Evolutionary conservation across 257 asterid species (phyloP).

Genomic region (Anisodus acutangulus): DNA sequence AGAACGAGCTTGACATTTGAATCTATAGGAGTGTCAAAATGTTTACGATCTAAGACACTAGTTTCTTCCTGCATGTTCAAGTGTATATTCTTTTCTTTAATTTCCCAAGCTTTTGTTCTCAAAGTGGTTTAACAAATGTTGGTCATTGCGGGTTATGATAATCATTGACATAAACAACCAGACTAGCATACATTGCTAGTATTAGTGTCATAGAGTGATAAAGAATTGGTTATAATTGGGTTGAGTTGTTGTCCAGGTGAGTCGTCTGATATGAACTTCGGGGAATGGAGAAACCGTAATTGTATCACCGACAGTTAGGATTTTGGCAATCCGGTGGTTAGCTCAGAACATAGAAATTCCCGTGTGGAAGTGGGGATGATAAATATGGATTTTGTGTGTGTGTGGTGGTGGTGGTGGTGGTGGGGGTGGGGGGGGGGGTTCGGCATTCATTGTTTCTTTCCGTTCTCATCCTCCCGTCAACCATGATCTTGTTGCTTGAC

Average conservation of each 20-base stretch:
- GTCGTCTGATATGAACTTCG: neutral
- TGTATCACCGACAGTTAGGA: neutral
- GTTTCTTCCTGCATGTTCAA: neutral
- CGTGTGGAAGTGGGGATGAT: too few species aligned
- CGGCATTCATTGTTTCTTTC: too few species aligned
- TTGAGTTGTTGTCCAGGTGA: neutral
- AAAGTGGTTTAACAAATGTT: neutral
- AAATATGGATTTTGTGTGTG: too few species aligned
- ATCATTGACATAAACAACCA: neutral
- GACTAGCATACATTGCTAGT: neutral
- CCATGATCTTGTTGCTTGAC: too few species aligned
- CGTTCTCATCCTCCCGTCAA: too few species aligned
- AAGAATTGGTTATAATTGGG: conserved; percentile 1
- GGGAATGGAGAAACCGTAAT: neutral
- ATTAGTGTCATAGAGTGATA: neutral
- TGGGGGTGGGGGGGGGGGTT: too few species aligned
- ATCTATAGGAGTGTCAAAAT: neutral
- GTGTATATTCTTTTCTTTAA: neutral
- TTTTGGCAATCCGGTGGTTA: neutral
- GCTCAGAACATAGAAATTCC: too few species aligned
- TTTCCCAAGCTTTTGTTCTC: neutral
- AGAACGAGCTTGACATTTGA: conserved; percentile 1
- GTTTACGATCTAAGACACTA: neutral
- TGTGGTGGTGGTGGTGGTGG: too few species aligned
- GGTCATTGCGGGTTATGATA: neutral